Evolutionary conservation across 192 early-diverging fungal species (phyloP), one percentile per base, ranked within the genome.

Genomic region (Chytriomyces hyalinus): DNA sequence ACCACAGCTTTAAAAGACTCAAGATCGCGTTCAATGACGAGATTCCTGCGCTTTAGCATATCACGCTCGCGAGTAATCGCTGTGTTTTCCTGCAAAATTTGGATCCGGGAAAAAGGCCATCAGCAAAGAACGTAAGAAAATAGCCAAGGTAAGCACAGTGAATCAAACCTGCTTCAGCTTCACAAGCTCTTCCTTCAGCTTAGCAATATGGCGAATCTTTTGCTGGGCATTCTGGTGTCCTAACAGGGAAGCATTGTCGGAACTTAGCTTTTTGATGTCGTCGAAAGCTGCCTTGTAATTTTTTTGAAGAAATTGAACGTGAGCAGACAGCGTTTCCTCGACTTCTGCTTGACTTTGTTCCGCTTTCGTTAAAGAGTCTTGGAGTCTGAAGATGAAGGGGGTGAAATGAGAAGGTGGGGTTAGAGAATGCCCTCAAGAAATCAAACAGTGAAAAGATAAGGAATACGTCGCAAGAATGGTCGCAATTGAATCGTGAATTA

Each of bases 151-250:
- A 75, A 73, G 10, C 28, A 10, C 43, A 69, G n/a, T 28, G 50
- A 15, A 36, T 57, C 65, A 61, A 26, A 86, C 84, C 71, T 82
- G 64, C 68, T 83, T 80, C 20, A 87, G 62, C 28, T 81, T 79
- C 10, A 87, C 44, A 46, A 82, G 81, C 75, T 87, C 84, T 59
- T 87, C 83, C 59, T 79, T 73, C 43, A 87, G 20, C 26, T 84
- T 79, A 7, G 78, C 73, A 22, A 87, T 69, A 63, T 85, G 86
- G 48, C 71, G 81, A 59, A 87, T 87, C 70, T 83, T 87, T 77
- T 87, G 86, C 9, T 80, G 76, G 9, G 46, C 49, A 64, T 87
- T 87, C 51, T 73, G 66, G 67, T 87, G 86, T 7, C 86, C 86
- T 74, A 86, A 78, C 51, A 87, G 59, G 13, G 81, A 76, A 3